Evolutionary conservation across 331 rosid species (phyloP).

Genomic region (Malus hybrid): DNA sequence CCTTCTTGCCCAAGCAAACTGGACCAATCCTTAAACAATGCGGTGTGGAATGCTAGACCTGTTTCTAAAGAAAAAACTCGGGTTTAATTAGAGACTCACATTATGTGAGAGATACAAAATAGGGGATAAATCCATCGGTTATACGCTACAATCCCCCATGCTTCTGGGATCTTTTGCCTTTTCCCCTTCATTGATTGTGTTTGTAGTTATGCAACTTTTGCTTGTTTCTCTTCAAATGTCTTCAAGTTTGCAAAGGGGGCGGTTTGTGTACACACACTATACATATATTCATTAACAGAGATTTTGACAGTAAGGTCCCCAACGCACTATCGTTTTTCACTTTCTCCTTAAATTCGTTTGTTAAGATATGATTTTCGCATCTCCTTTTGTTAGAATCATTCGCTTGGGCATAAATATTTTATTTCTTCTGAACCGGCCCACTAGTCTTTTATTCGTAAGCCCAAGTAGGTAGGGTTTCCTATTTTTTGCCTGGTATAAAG

Average conservation of each 20-base stretch:
- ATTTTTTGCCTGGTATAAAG: too few species aligned
- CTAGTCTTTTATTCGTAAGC: too few species aligned
- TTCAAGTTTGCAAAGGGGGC: not conserved
- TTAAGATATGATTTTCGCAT: too few species aligned
- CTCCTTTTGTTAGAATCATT: too few species aligned
- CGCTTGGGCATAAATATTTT: too few species aligned
- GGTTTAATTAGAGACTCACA: accelerated
- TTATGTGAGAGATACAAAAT: too few species aligned
- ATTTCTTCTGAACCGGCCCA: too few species aligned
- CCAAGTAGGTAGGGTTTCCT: too few species aligned
- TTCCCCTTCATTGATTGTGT: slow-evolving; percentile 3
- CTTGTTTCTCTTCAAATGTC: not conserved
- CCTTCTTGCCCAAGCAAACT: slow-evolving; percentile 76
- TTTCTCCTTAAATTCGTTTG: not conserved
- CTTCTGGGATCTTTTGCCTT: not conserved
- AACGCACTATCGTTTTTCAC: not conserved
- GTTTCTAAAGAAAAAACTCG: too few species aligned
- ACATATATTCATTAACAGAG: not conserved
- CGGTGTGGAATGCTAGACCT: slow-evolving; percentile 64
- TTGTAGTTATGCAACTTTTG: slow-evolving; percentile 2
- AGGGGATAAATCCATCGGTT: too few species aligned
- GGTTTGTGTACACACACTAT: not conserved
- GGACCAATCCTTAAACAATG: slow-evolving; percentile 92
- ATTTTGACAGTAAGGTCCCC: not conserved
- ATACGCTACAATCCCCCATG: too few species aligned